Percentiles rank a stretch among this genome's conserved stretches.
Evolutionary conservation across 306 rosid species (phyloP).

Genomic region (Cucurbita argyrosperma): DNA sequence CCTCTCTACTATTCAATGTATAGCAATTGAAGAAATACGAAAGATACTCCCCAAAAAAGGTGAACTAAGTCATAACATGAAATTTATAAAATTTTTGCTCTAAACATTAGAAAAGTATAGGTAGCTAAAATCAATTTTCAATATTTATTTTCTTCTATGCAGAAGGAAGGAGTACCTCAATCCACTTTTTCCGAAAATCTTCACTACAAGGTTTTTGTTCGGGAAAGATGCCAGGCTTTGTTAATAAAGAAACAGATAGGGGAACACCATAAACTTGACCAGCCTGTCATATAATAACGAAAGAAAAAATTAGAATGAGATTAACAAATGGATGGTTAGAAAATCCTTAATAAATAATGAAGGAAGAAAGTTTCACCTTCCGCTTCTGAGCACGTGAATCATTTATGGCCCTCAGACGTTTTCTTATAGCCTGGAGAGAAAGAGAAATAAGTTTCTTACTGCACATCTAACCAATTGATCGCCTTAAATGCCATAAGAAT

Average conservation of each 20-base stretch:
- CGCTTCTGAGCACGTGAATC: slow-evolving; percentile 92
- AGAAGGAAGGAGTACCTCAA: slow-evolving; percentile 45
- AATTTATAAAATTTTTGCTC: background rate
- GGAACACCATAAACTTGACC: slow-evolving; percentile 90
- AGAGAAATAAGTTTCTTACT: slow-evolving; percentile 5
- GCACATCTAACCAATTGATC: background rate
- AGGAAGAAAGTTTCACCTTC: slow-evolving; percentile 47
- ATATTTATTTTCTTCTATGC: background rate
- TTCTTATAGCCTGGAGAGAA: slow-evolving; percentile 62
- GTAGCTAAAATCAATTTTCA: background rate
- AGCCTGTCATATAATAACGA: slow-evolving; percentile 53
- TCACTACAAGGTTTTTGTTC: slow-evolving; percentile 64
- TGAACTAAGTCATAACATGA: background rate
- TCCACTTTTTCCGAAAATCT: slow-evolving; percentile 80
- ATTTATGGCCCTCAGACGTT: slow-evolving; percentile 80
- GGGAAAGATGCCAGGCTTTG: slow-evolving; percentile 66
- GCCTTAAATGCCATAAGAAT: background rate
- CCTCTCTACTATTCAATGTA: background rate
- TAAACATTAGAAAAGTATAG: background rate
- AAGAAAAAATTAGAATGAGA: background rate
- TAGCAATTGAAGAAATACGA: background rate
- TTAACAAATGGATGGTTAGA: background rate
- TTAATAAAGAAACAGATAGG: slow-evolving; percentile 68
- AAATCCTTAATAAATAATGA: slow-evolving; percentile 1
- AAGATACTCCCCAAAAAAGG: background rate